Base-by-base conservation (phyloP, 169 alveolate species). In the Plasmodium vivax region DNA sequence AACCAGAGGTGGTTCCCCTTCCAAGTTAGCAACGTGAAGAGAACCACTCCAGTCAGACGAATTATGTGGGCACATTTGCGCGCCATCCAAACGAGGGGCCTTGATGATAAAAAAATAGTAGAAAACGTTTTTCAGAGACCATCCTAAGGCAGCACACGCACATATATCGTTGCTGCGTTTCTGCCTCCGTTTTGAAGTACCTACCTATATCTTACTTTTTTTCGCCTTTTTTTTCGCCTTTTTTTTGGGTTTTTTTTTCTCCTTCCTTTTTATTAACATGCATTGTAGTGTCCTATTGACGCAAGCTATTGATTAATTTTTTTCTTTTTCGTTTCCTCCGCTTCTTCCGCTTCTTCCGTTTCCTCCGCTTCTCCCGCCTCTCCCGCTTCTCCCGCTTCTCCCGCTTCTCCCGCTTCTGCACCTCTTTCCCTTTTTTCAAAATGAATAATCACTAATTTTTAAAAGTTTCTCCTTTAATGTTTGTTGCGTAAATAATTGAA, bases 401-500 rank as follows among this genome's bases (percentile, higher is more conserved):
- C 27, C 34, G 9, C 10, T 77, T 41, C 51, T 10, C 36, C 19
- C 30, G 51, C 32, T 4, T 80, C 16, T 12, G n/a, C 32, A 3
- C 9, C n/a, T 12, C 45, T n/a, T 30, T 41, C 45, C 27, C 45
- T 80, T 80, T 80, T 45, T 43, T 36, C 19, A 41, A 5, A n/a
- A 12, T 1, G 43, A 23, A 16, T 32, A 80, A 75, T 80, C 19
- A 38, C 56, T 80, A 80, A 80, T 80, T 41, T 80, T 38, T 38
- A 19, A 27, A 80, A 80, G 6, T 19, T 80, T 41, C 45, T 38
- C 45, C 23, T 80, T 45, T 80, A 80, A 14, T 80, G 6, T 32
- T 80, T 80, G 71, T 80, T 43, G 34, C 74, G 56, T 43, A 43
- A 80, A 80, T 43, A 80, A 80, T 43, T 80, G 32, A 80, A 12